Evolutionary conservation across 805 yeast genomes (phyloP), one percentile per base, ranked within the genome.

Genomic region (Peterozyma toletana): DNA sequence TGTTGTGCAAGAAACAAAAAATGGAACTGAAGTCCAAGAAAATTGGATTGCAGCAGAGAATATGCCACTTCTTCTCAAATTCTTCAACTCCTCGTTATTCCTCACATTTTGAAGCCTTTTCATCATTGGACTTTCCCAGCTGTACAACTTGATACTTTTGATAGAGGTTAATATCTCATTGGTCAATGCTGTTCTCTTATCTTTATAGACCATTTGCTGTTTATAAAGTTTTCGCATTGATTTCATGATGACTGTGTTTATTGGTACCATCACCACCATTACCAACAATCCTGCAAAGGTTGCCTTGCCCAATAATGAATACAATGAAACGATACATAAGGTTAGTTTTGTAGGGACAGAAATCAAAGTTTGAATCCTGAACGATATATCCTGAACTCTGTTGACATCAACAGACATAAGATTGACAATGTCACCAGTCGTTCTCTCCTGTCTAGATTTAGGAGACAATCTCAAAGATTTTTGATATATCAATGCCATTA

Each of bases 401-500:
- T 66, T 64, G 11, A 85, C 79, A 64, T 88, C 96, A 30, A 85
- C 90, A 15, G 93, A 77, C 66, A 86, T 74, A 54, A 83, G 69
- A 54, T 86, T 87, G 50, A 87, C 73, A 42, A 88, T 84, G 50
- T 86, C 95, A 51, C 96, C 95, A 2, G 90, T 75, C 2, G 87
- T 64, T 50, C 74, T 66, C 14, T 72, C 68, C 30, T 71, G 70
- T 48, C 82, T 73, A 7, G 88, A 77, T 39, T 78, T 80, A 7
- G 78, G 73, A 2, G 95, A 80, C n/a, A 89, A 63, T 15, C 59
- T 68, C 45, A 89, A 67, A 0, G 93, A 71, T 59, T 89, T 89
- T 38, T 77, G 74, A 58, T 83, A 88, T 17, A 87, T 66, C 49
- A 86, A 58, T n/a, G 83, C 66, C 59, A 78, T 76, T 49, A 89